Evolutionary conservation across 106 monocot species (phyloP), one percentile per base, ranked within the genome.

Genomic region (Narthecium ossifragum): DNA sequence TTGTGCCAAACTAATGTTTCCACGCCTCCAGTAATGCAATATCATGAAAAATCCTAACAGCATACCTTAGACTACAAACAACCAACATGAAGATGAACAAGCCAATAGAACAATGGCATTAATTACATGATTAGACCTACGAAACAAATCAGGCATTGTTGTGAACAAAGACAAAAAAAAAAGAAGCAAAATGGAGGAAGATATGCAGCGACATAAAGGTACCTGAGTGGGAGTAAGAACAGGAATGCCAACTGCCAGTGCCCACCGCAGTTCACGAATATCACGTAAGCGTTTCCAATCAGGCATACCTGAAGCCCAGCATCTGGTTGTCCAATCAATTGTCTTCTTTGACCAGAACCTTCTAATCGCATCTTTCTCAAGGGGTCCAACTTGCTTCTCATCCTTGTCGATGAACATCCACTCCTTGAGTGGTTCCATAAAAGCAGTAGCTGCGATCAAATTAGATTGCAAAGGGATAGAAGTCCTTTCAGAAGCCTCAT

Each of bases 221-320:
- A 98, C 98, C 98, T 91, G 87, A 79, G 71, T 71, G 29, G 91
- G 74, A 51, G 91, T 86, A 34, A 98, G 69, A 79, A 98, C 87
- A 72, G 87, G 87, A 74, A 91, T 77, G 64, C 87, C 80, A 40
- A 37, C 24, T 34, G 91, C 78, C 26, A 98, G 64, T 55, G 87
- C 91, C 98, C 98, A 98, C 6, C 98, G 86, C 25, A 98, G 60
- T 75, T 98, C 98, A 61, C 98, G 86, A n/a, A 98, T 91, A 70
- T 98, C 98, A 59, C 86, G 83, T 43, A 98, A 51, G 37, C 81
- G 51, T 49, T 98, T 98, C 90, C 91, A 98, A 55, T 91, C 98
- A 62, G 66, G 46, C 98, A 98, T 98, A 49, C 98, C 84, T 77
- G 72, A 79, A 64, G 91, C 87, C 90, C 91, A 91, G 54, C 75